phyloP scores from a whole-genome alignment of 2,329 filamentous ascomycete species.

The Diaporthe citriasiana region DNA sequence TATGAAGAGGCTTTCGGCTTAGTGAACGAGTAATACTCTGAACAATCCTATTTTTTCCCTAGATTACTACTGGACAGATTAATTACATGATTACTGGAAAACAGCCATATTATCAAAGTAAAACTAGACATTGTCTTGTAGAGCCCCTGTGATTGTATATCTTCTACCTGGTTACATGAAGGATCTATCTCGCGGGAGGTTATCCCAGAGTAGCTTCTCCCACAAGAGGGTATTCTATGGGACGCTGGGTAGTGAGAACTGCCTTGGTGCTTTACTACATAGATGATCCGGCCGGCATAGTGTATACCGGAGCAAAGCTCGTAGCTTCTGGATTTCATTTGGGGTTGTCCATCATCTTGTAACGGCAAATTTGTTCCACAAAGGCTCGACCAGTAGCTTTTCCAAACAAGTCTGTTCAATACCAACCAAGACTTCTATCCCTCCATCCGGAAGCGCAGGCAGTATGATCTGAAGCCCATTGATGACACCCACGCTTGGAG shows the following conservation, averaged over 20 bases:
- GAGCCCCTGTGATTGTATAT: too few species aligned
- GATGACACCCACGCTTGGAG: neutral
- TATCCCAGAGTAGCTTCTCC: neutral
- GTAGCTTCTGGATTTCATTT: neutral
- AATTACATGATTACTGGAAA: neutral
- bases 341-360: neutral
- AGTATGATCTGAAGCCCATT: slow-evolving; percentile 1
- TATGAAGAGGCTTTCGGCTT: neutral
- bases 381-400: slow-evolving; percentile 48
- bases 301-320: too few species aligned
- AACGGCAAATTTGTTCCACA: slow-evolving; percentile 46
- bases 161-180: too few species aligned
- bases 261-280: neutral
- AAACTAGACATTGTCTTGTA: too few species aligned
- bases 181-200: too few species aligned
- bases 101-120: neutral
- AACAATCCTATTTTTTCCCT: neutral
- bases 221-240: neutral
- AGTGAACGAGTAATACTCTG: neutral
- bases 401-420: slow-evolving; percentile 48
- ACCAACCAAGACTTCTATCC: slow-evolving; percentile 49
- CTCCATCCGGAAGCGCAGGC: neutral
- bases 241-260: neutral
- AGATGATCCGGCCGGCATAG: too few species aligned
- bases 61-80: neutral